Base-by-base conservation (phyloP, 345 rosid genomes). In the Diplotaxis tenuifolia region DNA sequence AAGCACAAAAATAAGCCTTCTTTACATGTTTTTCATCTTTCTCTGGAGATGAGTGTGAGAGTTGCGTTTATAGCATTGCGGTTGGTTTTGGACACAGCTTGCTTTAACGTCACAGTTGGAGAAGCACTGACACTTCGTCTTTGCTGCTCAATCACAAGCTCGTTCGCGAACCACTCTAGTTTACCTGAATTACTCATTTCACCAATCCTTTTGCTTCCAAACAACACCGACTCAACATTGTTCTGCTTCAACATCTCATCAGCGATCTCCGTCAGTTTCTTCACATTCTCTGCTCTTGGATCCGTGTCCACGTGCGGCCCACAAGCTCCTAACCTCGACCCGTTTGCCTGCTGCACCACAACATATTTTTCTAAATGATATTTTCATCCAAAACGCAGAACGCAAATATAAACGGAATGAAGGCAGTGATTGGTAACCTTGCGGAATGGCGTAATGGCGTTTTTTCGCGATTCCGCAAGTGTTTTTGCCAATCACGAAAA, bases 181-280 rank as follows among this genome's bases (percentile, higher is more conserved):
- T 88, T 94, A 82, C 88, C 97, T 1, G 75, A 82, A 73, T 94
- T 94, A 73, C 85, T 91, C 77, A 87, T 79, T 54, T 91, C 97
- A 0, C 87, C 86, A 10, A 91, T 87, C 81, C 85, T 87, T 79
- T 94, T 91, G 21, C 96, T 93, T 12, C 90, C 96, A 3, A 94
- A 91, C 52, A 94, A 78, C 14, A 91, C 96, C 0, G 97, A 91
- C 72, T 94, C 98, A 7, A 94, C 97, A 58, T 94, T 89, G 70
- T 91, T 94, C 78, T 94, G 96, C 83, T 88, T 91, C 85, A 94
- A 69, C 98, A 91, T 94, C 55, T 91, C 96, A 77, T 94, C 98
- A n/a, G 96, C 96, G 10, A 80, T 78, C 50, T 82, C 90, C 12
- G 81, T 76, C 76, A 93, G 81, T 84, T 75, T 84, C 75, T 91